These are phyloP conservation scores for Diospyros kaki DNA, from an alignment of 148 eudicot genomes.

Conservation along the genomic window DNA sequence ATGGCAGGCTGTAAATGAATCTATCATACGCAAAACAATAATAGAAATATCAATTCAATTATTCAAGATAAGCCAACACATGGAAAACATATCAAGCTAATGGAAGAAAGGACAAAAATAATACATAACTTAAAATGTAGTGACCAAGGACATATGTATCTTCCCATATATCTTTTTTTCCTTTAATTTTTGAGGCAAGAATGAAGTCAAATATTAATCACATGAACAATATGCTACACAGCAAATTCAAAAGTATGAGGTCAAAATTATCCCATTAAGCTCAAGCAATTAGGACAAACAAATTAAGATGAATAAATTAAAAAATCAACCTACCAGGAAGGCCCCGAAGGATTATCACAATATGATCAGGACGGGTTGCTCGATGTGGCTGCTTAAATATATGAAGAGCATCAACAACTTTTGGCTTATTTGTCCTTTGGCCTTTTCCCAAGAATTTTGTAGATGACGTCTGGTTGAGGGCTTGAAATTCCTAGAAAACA, in stretches of 20 bases:
- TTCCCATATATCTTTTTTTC: no score
- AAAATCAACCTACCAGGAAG: slow-evolving; percentile 63
- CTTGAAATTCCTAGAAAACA: slow-evolving; percentile 45
- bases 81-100: background rate
- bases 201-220: no score
- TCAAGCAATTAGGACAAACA: background rate
- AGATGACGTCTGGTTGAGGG: slow-evolving; percentile 25
- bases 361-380: slow-evolving; percentile 86
- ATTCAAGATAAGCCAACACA: background rate
- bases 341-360: slow-evolving; percentile 89
- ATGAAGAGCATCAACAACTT: slow-evolving; percentile 61
- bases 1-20: no score
- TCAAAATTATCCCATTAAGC: background rate
- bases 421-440: slow-evolving; percentile 46
- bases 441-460: slow-evolving; percentile 34
- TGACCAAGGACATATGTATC: no score
- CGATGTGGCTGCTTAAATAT: slow-evolving; percentile 86
- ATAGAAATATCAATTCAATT: background rate
- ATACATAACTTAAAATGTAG: background rate
- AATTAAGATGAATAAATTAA: slow-evolving; percentile 4
- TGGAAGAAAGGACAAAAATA: background rate
- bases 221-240: no score
- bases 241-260: background rate
- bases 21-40: no score
- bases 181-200: no score